Conservation (phyloP, 495 filamentous ascomycete species). For the Trypethelium eluteriae region DNA sequence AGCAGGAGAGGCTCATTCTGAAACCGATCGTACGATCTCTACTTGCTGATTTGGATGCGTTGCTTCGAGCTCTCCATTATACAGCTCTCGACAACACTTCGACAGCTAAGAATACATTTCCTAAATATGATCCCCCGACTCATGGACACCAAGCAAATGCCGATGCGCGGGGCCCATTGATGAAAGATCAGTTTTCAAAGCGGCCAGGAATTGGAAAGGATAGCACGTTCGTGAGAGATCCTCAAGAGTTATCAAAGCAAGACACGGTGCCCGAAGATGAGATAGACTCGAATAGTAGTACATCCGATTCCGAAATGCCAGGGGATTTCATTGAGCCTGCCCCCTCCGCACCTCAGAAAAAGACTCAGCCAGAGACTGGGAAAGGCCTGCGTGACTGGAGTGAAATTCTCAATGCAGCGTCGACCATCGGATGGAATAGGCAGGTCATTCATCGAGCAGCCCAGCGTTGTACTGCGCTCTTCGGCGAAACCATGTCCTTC, state of each 20-base stretch:
- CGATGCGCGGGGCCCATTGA: background rate
- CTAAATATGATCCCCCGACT: background rate
- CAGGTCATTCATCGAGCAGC: slow-evolving; percentile 56
- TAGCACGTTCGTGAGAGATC: too few species aligned
- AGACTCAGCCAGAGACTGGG: slow-evolving; percentile 16
- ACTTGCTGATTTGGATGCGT: slow-evolving; percentile 54
- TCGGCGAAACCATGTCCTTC: slow-evolving; percentile 57
- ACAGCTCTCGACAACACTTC: background rate
- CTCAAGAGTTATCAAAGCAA: background rate
- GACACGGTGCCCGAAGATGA: too few species aligned
- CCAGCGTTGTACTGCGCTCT: slow-evolving; percentile 61
- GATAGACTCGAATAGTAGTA: too few species aligned
- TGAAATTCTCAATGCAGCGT: slow-evolving; percentile 66
- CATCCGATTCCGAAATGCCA: background rate
- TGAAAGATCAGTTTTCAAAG: background rate
- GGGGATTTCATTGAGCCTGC: background rate
- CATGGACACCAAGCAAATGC: background rate
- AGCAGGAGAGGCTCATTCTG: slow-evolving; percentile 50
- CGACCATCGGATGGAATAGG: slow-evolving; percentile 57
- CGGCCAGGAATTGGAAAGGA: background rate
- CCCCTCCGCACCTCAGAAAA: background rate
- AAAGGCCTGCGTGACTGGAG: slow-evolving; percentile 66
- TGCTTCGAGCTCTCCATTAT: slow-evolving; percentile 57
- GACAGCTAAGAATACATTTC: slow-evolving; percentile 11
- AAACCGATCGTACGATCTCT: slow-evolving; percentile 58